Evolutionary conservation across 768 basidiomycete genomes (phyloP), one percentile per base, ranked within the genome.

Genomic region (Russula emetica): DNA sequence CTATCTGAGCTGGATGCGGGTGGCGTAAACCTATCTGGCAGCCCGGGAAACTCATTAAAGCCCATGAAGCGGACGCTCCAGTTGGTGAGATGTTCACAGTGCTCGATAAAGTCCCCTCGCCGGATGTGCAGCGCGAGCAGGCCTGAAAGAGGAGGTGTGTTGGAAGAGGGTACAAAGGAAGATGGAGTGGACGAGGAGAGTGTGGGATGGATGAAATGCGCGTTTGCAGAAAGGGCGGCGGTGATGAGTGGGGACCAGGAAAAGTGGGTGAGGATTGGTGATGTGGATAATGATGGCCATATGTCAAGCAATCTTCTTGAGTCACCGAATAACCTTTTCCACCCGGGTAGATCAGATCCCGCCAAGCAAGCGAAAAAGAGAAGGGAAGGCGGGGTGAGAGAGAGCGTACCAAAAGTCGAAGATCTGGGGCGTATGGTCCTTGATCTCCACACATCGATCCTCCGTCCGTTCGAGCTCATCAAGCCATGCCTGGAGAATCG

Each of bases 111-210:
- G 71, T 82, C 82, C 6, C 82, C 82, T 32, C 81, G 75, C 7
- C 82, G 80, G 49, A 83, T 72, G 67, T 83, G 82, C 13, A 83
- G 69, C 18, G 74, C 80, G 20, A 83, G 73, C 0, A 82, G 71
- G 24, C 80, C 78, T 9, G 72, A 60, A 32, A 80, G 71, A 7
- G 70, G 68, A 26, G 72, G 28, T 18, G 70, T 62, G 45, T 64
- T 62, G 22, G 60, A 47, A 11, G 56, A 53, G 16, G 52, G 47
- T 34, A 45, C 34, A 14, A 53, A 63, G 24, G 38, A 56, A 0
- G 62, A 50, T 22, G 52, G 20, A 14, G 63, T 45, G 38, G 20
- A 34, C 38, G 62, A 62, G 18, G 59, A 61, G 5, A 60, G 34
- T 22, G 49, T 22, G 55, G 34, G 67, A 61, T 55, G 56, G 53